These are phyloP conservation scores for Fusarium sp. DNA, from an alignment of 2,329 filamentous ascomycete genomes.

Conservation along the genomic window DNA sequence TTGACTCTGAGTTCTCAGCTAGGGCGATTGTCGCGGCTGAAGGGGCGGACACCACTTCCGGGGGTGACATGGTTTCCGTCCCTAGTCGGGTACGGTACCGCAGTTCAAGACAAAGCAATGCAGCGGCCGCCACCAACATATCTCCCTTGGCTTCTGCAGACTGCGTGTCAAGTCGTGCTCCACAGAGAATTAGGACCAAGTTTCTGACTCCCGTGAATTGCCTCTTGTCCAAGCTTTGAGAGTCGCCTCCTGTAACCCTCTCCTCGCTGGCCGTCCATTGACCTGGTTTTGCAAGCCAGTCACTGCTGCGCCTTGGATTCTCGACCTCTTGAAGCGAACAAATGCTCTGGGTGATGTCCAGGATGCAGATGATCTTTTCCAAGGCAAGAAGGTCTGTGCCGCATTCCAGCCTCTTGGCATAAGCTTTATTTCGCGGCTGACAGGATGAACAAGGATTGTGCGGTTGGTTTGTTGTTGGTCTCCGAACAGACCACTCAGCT, in stretches of 20 bases:
- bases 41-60: neutral
- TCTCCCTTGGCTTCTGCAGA: neutral
- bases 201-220: neutral
- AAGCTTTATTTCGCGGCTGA: constrained; percentile 14
- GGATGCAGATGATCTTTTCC: neutral
- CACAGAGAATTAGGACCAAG: neutral
- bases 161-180: neutral
- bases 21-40: constrained; percentile 1
- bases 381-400: neutral
- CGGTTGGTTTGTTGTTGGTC: neutral
- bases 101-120: neutral
- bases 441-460: neutral
- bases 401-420: constrained; percentile 9
- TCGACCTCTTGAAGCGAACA: neutral
- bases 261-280: neutral
- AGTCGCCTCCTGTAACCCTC: neutral
- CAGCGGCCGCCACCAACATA: neutral
- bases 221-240: neutral
- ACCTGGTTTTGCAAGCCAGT: neutral
- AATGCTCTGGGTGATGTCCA: neutral
- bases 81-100: neutral
- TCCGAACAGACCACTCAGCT: neutral
- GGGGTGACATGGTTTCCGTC: neutral
- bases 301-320: neutral
- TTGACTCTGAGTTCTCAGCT: constrained; percentile 5